Evolutionary conservation across 2,329 filamentous ascomycete species (phyloP), one percentile per base, ranked within the genome.

Genomic region (Macrophomina pseudophaseolina): DNA sequence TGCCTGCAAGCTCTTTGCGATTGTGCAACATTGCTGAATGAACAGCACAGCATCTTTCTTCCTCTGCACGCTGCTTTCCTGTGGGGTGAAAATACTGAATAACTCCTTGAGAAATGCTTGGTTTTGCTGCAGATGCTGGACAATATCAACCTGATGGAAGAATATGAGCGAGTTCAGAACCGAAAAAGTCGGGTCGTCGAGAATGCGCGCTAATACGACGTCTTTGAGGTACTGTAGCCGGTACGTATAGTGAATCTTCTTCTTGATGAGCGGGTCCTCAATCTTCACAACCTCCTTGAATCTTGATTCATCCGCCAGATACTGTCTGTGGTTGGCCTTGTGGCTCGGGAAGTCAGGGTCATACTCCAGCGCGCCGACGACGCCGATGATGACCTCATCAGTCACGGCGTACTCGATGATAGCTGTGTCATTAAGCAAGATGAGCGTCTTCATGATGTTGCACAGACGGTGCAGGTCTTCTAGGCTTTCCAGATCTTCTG

Each of bases 91-190:
- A 69, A 98, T 93, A 64, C 87, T 86, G 76, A 98, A 99, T 4
- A 98, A 85, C 69, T 97, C 92, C 71, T 88, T 89, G 33, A 98
- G 82, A 74, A 97, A 97, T 1, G 81, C 80, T 0, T 83, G 83
- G 73, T 97, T 97, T 32, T 85, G 85, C 78, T 97, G 94, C n/a
- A 99, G 85, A 79, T 98, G 92, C 74, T 94, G 92, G 59, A 99
- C 91, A 75, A 99, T 97, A 75, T 98, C 95, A 72, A 98, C 94
- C 81, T 99, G 95, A 81, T 98, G 95, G 85, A 97, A 99, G 82
- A 97, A 99, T 71, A 99, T 99, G 72, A 98, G 86, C 60, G 93
- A 97, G 80, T 98, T 99, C 70, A 99, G 88, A 32, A 98, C 94
- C 30, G 93, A 97, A 78, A 98, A 99, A 23, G 95, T 99, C 59